Evolutionary conservation across 2,329 filamentous ascomycete genomes (phyloP).

Genomic region (Aspergillus pseudoviridinutans): DNA sequence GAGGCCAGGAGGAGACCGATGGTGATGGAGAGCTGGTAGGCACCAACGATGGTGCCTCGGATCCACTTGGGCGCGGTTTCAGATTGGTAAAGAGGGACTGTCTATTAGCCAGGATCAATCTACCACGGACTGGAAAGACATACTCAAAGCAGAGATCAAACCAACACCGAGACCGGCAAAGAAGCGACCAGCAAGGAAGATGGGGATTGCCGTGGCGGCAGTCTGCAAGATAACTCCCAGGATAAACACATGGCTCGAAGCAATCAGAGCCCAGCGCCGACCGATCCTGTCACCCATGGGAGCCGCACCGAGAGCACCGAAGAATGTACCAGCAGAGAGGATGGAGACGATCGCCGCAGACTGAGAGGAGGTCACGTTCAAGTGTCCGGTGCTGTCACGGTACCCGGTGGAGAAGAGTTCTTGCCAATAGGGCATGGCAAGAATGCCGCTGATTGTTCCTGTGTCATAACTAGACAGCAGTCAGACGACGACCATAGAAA

Average conservation of each 20-base stretch:
- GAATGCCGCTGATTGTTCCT: conserved; percentile 51
- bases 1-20: conserved; percentile 70
- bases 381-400: conserved; percentile 31
- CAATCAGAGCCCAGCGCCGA: conserved; percentile 20
- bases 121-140: conserved; percentile 26
- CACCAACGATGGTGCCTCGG: conserved; percentile 69
- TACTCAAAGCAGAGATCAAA: conserved; percentile 72
- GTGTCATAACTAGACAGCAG: conserved; percentile 44
- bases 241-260: conserved; percentile 38
- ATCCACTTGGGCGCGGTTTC: conserved; percentile 71
- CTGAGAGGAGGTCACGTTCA: conserved; percentile 51
- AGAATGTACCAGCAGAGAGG: conserved; percentile 69
- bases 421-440: conserved; percentile 47
- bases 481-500: not conserved
- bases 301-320: conserved; percentile 66
- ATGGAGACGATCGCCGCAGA: conserved; percentile 65
- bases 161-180: conserved; percentile 60
- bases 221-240: conserved; percentile 35
- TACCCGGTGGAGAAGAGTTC: conserved; percentile 31
- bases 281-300: conserved; percentile 39
- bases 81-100: conserved; percentile 68
- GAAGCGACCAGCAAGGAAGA: conserved; percentile 49
- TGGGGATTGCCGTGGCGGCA: conserved; percentile 24
- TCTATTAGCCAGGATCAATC: too few relatives aligned
- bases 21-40: conserved; percentile 78